Conservation (phyloP, 768 basidiomycete species). For the Coprinopsis strossmayeri region DNA sequence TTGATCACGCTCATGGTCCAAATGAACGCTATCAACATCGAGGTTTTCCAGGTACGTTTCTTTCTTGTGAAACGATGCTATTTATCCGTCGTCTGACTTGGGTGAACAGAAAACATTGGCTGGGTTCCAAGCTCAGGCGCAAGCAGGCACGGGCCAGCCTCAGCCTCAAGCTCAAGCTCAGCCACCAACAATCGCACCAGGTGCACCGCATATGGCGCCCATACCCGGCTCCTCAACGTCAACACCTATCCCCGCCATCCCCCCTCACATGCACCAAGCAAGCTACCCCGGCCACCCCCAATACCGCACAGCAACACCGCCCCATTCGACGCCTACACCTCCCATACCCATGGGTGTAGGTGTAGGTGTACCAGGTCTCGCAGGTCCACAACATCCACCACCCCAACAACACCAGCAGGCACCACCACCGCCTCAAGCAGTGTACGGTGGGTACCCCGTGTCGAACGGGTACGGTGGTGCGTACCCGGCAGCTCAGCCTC, state of each 20-base stretch:
- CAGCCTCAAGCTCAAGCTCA: slow-evolving; percentile 20
- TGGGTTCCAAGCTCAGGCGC: slow-evolving; percentile 32
- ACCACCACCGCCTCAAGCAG: slow-evolving; percentile 6
- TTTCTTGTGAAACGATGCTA: background rate
- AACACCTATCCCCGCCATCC: slow-evolving; percentile 37
- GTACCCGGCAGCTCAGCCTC: no score
- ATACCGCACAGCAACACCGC: slow-evolving; percentile 28
- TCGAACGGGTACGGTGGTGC: slow-evolving; percentile 18
- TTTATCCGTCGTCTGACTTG: background rate
- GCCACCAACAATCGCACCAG: slow-evolving; percentile 3
- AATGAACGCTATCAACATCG: slow-evolving; percentile 66
- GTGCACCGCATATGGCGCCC: background rate
- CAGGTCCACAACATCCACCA: no score
- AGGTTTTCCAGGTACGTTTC: slow-evolving; percentile 61
- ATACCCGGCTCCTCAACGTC: slow-evolving; percentile 16
- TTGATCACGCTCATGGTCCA: slow-evolving; percentile 74
- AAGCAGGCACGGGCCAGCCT: slow-evolving; percentile 13
- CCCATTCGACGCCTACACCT: slow-evolving; percentile 16
- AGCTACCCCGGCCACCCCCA: slow-evolving; percentile 12
- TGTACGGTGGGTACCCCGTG: slow-evolving; percentile 13
- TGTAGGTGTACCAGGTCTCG: no score
- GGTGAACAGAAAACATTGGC: slow-evolving; percentile 55
- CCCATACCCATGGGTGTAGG: no score
- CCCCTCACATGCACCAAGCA: slow-evolving; percentile 34
- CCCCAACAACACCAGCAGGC: slow-evolving; percentile 7